phyloP scores from a whole-genome alignment of 1,139 yeast genomes.

The Blastobotrys raffinosifermentans region DNA sequence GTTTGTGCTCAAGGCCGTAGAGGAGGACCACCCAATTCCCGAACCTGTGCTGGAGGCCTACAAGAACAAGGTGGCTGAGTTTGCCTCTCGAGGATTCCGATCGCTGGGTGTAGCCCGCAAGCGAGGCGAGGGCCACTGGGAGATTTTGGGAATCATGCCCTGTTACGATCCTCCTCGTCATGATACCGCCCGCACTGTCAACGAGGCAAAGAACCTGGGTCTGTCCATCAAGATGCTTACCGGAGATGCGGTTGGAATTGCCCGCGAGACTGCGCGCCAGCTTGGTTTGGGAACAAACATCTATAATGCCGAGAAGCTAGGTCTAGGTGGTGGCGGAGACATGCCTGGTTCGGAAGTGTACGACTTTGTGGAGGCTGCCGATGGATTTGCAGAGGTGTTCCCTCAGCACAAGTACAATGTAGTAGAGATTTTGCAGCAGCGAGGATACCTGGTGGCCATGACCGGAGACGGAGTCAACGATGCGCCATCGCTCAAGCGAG shows the following conservation, averaged over 20 bases:
- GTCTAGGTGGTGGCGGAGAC: conserved; percentile 69
- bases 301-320: conserved; percentile 66
- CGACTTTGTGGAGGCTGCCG: conserved; percentile 93
- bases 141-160: conserved; percentile 67
- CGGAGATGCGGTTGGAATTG: conserved; percentile 74
- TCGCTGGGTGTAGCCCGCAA: conserved; percentile 70
- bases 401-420: conserved; percentile 94
- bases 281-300: conserved; percentile 66
- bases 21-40: conserved; percentile 62
- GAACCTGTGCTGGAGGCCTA: conserved; percentile 59
- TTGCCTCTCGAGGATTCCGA: conserved; percentile 70
- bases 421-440: conserved; percentile 80
- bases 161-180: conserved; percentile 73
- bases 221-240: conserved; percentile 66
- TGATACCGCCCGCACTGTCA: conserved; percentile 63
- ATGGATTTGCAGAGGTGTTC: conserved; percentile 97
- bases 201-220: conserved; percentile 61
- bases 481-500: conserved; percentile 94
- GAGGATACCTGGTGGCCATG: conserved; percentile 97
- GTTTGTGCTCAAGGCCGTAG: conserved; percentile 64
- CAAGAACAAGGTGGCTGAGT: conserved; percentile 66
- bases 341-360: conserved; percentile 70
- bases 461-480: conserved; percentile 98
- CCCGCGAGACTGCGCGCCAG: conserved; percentile 66
- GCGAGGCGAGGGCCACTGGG: conserved; percentile 70